Base-by-base conservation (phyloP, 2,329 filamentous ascomycete genomes). In the Kalmusia sp. region DNA sequence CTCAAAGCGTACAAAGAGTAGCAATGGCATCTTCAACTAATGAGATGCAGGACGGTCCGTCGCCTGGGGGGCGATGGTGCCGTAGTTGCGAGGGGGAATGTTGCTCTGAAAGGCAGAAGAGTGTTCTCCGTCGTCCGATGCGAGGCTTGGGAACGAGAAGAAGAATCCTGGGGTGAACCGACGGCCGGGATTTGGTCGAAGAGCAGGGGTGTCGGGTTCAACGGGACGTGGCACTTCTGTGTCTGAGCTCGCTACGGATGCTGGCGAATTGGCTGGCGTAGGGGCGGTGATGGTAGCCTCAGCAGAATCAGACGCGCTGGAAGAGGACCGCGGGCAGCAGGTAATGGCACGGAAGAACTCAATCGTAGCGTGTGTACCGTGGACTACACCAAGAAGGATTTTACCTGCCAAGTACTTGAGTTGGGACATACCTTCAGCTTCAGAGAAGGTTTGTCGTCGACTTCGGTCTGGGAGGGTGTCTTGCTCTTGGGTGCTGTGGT, bases 391-490 rank as follows among this genome's bases (percentile, higher is more conserved):
- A n/a, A 28, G 27, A 12, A 28, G 6, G 2, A 28, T 28, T 12
- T 28, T 28, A 12, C 27, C 12, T 6, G 22, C 15, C 6, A 24
- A 14, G 44, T 27, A 47, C 22, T 4, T 24, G 12, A 47, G n/a
- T 24, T 21, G 15, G 14, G 31, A 27, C 44, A 47, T 47, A 3
- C 44, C 44, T 28, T 47, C n/a, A 6, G 44, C 44, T 31, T 38
- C 21, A 6, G 44, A 14, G 15, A 47, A 37, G n/a, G 33, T 38
- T 15, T 47, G 44, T 17, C 44, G 31, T 4, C 33, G 33, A 14
- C 22, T 14, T 15, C 44, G 31, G 12, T 47, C 31, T 2, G 44
- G 44, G 14, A 37, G 44, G 9, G 19, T 24, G 31, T 37, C 24
- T 11, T 19, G 24, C 7, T 37, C n/a, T 25, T 47, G 33, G 3